These are phyloP conservation scores for Polyporus arcularius DNA, from an alignment of 768 basidiomycete genomes.

Conservation along the genomic window DNA sequence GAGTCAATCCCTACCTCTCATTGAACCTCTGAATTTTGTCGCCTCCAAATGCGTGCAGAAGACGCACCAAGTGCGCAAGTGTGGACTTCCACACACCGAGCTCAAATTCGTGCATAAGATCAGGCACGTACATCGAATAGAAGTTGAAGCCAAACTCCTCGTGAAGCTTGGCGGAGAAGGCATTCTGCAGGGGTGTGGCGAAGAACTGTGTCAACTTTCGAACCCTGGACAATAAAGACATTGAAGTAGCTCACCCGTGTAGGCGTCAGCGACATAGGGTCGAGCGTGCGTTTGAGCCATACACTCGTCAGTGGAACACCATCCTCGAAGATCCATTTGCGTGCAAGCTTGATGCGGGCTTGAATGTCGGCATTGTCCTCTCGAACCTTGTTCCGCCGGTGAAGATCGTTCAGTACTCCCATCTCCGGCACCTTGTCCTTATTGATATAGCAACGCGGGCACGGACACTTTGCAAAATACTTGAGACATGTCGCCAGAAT, in stretches of 20 bases:
- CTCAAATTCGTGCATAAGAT: constrained; percentile 38
- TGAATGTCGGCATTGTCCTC: constrained; percentile 1
- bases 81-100: constrained; percentile 35
- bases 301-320: constrained; percentile 13
- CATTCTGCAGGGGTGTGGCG: constrained; percentile 27
- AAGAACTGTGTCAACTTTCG: neutral
- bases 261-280: constrained; percentile 16
- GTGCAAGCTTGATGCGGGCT: constrained; percentile 2
- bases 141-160: constrained; percentile 26
- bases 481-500: constrained; percentile 39
- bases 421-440: constrained; percentile 31
- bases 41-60: constrained; percentile 12
- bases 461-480: constrained; percentile 40
- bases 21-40: constrained; percentile 13
- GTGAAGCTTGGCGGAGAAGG: constrained; percentile 30
- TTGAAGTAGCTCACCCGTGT: constrained; percentile 14
- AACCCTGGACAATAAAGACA: too few species aligned
- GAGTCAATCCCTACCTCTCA: constrained; percentile 11
- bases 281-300: constrained; percentile 13
- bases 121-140: constrained; percentile 27
- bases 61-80: constrained; percentile 29
- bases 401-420: constrained; percentile 20
- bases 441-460: constrained; percentile 37
- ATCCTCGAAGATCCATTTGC: constrained; percentile 21
- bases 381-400: neutral